phyloP scores from a whole-genome alignment of 805 yeast genomes.

The Candida awuae region DNA sequence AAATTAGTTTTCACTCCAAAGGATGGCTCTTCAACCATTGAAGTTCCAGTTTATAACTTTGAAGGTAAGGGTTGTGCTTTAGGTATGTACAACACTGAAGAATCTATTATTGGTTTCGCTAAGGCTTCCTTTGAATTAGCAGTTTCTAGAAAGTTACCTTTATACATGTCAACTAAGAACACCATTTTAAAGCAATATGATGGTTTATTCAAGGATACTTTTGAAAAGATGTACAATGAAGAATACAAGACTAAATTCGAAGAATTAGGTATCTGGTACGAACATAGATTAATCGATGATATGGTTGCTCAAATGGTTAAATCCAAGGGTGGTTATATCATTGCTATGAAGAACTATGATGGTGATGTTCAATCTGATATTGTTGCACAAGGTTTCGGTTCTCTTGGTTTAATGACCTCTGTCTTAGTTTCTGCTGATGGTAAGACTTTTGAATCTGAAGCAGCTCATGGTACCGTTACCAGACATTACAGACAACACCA shows the following conservation, averaged over 20 bases:
- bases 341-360: constrained; percentile 96
- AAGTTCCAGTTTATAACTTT: constrained; percentile 59
- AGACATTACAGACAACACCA: constrained; percentile 95
- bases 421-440: constrained; percentile 97
- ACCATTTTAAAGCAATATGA: constrained; percentile 91
- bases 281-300: constrained; percentile 93
- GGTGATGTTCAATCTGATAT: constrained; percentile 97
- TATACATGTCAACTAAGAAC: constrained; percentile 87
- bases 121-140: constrained; percentile 87
- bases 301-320: constrained; percentile 99
- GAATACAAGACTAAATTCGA: constrained; percentile 69
- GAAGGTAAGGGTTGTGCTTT: constrained; percentile 72
- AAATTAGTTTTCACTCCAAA: constrained; percentile 69
- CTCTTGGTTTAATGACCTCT: constrained; percentile 94
- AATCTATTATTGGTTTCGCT: constrained; percentile 87
- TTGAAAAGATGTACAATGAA: constrained; percentile 68
- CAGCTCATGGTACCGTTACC: constrained; percentile 99
- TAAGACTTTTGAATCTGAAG: constrained; percentile 90
- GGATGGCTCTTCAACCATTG: constrained; percentile 48
- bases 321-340: constrained; percentile 88
- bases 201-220: constrained; percentile 91
- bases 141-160: constrained; percentile 62
- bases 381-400: constrained; percentile 97
- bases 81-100: constrained; percentile 94
- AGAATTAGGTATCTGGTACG: constrained; percentile 82